These are phyloP conservation scores for Nicotiana tabacum DNA, from an alignment of 257 asterid species.

Conservation along the genomic window DNA sequence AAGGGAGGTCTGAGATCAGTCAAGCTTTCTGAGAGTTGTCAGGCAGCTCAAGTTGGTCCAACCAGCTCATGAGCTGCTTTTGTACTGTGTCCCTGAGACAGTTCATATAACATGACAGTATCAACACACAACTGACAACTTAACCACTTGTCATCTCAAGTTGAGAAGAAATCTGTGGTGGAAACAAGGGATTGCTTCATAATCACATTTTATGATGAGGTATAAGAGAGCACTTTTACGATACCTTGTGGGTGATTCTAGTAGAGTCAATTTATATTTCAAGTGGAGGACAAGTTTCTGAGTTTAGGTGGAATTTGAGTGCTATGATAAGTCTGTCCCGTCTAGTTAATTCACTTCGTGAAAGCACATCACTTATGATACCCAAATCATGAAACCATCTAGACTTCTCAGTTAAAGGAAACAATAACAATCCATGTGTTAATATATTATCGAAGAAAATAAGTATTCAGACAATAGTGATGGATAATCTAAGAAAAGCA, in stretches of 20 bases:
- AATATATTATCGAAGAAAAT: not conserved
- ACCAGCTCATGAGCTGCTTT: not conserved
- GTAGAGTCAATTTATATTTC: not conserved
- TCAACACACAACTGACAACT: not conserved
- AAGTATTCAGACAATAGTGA: not conserved
- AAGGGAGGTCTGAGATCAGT: not conserved
- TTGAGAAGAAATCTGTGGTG: not conserved
- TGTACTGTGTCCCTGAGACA: not conserved
- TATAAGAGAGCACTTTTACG: not conserved
- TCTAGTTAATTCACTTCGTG: not conserved
- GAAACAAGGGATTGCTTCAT: not conserved
- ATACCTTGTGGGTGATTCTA: not conserved
- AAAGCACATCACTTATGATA: not conserved
- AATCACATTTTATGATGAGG: not conserved
- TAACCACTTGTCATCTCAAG: not conserved
- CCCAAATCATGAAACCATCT: not conserved
- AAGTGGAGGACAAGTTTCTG: not conserved
- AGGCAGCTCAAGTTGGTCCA: not conserved
- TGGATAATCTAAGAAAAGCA: not conserved
- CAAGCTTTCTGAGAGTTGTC: not conserved
- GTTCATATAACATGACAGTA: not conserved
- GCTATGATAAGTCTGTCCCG: not conserved
- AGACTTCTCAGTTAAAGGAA: not conserved
- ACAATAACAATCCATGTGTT: not conserved
- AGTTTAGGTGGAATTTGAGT: not conserved